Evolutionary conservation across 1,284 basidiomycete genomes (phyloP).

Genomic region (Cutaneotrichosporon sp.): DNA sequence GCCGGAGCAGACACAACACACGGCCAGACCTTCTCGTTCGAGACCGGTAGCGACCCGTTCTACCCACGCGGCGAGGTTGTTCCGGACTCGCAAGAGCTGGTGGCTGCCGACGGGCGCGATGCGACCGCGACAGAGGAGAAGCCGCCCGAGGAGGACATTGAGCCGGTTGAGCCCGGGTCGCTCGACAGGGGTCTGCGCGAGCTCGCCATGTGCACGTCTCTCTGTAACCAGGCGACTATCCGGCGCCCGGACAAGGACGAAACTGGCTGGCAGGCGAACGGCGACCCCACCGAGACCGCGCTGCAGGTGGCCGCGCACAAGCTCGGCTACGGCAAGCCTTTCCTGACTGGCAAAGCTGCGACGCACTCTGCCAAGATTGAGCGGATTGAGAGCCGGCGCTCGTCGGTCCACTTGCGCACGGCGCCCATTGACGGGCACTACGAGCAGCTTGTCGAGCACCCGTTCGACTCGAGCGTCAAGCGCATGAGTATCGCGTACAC

Average conservation of each 20-base stretch:
- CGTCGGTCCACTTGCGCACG: neutral
- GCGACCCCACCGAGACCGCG: conserved; percentile 64
- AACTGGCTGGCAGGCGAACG: conserved; percentile 61
- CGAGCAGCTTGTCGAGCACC: conserved; percentile 51
- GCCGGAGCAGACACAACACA: conserved; percentile 25
- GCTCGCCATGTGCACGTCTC: conserved; percentile 48
- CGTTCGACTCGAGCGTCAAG: conserved; percentile 62
- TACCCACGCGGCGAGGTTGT: conserved; percentile 47
- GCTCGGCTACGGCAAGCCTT: conserved; percentile 48
- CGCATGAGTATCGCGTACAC: conserved; percentile 57
- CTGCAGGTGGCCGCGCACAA: conserved; percentile 62
- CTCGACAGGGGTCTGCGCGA: conserved; percentile 29
- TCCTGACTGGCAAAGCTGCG: conserved; percentile 33
- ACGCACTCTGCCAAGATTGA: too few relatives aligned
- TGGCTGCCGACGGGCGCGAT: neutral
- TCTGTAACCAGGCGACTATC: conserved; percentile 53
- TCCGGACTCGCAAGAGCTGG: conserved; percentile 18
- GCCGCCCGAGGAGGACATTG: conserved; percentile 27
- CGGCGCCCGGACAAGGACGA: conserved; percentile 40
- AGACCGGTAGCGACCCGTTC: conserved; percentile 49
- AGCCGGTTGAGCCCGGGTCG: too few relatives aligned
- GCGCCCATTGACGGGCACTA: conserved; percentile 33
- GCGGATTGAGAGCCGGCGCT: neutral
- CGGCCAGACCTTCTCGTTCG: conserved; percentile 47
- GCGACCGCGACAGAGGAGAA: conserved; percentile 19